A percentile compares a stretch with the other conserved stretches of the same genome.
Conservation (phyloP, 164 flowering plant genomes). For the Cinnamomum chago region DNA sequence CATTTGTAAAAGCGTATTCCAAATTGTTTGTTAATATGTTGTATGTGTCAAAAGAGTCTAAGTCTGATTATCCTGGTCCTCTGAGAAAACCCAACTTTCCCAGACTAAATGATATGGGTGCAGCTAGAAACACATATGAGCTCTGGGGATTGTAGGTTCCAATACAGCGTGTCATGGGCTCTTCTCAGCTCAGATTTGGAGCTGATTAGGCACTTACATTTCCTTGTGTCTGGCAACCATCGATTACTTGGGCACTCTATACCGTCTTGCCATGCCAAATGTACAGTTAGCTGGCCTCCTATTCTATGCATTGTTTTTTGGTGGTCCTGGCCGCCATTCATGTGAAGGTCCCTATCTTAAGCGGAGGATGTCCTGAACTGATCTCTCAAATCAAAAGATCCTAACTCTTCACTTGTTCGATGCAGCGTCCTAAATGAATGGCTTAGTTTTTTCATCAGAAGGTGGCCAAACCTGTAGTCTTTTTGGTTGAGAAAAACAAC, state of each 20-base stretch:
- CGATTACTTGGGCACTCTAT: not conserved
- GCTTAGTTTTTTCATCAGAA: too few species aligned
- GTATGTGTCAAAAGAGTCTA: too few species aligned
- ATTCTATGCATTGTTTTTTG: not conserved
- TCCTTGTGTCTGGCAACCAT: not conserved
- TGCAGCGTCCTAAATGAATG: too few species aligned
- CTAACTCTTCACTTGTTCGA: not conserved
- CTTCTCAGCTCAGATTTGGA: not conserved
- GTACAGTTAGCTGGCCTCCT: not conserved
- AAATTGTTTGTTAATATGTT: too few species aligned
- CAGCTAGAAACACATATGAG: too few species aligned
- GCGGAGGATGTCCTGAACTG: not conserved
- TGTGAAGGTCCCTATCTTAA: not conserved
- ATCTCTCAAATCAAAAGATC: not conserved
- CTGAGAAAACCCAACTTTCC: too few species aligned
- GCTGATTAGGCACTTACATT: not conserved
- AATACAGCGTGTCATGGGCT: too few species aligned
- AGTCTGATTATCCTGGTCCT: too few species aligned
- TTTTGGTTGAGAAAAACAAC: too few species aligned
- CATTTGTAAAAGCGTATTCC: too few species aligned
- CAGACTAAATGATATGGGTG: too few species aligned
- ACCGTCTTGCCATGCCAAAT: not conserved
- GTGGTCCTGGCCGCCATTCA: not conserved
- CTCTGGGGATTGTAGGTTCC: not conserved
- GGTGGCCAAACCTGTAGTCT: too few species aligned